Conservation (phyloP, 2,329 filamentous ascomycete genomes). For the Stachybotrys chlorohalonatus region DNA sequence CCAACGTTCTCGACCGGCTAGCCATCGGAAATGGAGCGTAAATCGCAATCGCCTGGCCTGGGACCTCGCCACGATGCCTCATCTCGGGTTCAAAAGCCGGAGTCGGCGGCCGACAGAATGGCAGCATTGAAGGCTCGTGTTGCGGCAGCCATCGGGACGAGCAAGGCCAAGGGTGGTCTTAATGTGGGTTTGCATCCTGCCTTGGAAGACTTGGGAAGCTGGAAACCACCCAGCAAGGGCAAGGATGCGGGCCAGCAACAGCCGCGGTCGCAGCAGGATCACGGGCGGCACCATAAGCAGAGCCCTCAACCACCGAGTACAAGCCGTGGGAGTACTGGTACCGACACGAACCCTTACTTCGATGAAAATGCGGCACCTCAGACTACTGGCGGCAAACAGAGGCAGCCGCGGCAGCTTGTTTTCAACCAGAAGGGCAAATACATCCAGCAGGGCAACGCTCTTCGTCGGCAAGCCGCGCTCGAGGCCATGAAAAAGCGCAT, state of each 20-base stretch:
- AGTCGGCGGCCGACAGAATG: constrained; percentile 55
- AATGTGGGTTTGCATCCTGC: constrained; percentile 73
- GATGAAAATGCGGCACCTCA: constrained; percentile 59
- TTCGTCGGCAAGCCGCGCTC: constrained; percentile 77
- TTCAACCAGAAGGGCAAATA: constrained; percentile 98
- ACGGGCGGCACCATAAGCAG: constrained; percentile 2
- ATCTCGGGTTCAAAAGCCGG: constrained; percentile 45
- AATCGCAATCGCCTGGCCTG: constrained; percentile 40
- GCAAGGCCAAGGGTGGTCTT: constrained; percentile 55
- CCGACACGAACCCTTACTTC: constrained; percentile 64
- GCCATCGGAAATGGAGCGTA: constrained; percentile 37
- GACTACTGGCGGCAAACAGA: constrained; percentile 45
- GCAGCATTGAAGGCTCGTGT: constrained; percentile 74
- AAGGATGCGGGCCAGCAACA: constrained; percentile 13
- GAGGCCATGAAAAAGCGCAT: constrained; percentile 95
- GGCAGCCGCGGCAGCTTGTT: constrained; percentile 66
- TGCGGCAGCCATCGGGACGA: constrained; percentile 59
- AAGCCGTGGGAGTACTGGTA: constrained; percentile 1
- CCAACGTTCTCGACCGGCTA: too few relatives aligned
- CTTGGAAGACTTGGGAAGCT: constrained; percentile 47
- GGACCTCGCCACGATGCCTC: constrained; percentile 46
- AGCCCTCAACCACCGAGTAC: constrained; percentile 11
- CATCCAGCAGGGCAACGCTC: constrained; percentile 83
- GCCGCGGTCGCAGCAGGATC: constrained; percentile 6
- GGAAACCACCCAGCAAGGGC: constrained; percentile 33